Conservation (phyloP, 306 rosid genomes). For the Quercus cerris region DNA sequence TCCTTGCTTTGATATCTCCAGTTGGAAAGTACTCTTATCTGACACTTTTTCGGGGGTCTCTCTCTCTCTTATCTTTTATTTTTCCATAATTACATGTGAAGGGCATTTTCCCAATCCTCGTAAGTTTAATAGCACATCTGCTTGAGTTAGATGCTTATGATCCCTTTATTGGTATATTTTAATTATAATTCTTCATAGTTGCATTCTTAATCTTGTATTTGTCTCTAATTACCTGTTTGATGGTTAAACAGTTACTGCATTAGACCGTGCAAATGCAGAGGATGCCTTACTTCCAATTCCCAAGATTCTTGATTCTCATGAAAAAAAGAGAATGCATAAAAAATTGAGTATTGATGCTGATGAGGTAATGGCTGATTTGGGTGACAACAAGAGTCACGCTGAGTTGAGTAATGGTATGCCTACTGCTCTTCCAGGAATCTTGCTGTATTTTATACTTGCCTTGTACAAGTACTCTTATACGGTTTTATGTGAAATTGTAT, state of each 20-base stretch:
- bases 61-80: background rate
- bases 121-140: background rate
- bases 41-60: background rate
- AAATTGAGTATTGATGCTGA: slow-evolving; percentile 26
- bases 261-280: slow-evolving; percentile 91
- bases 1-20: background rate
- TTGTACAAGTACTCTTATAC: background rate
- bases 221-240: slow-evolving; percentile 33
- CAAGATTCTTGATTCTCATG: slow-evolving; percentile 57
- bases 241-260: slow-evolving; percentile 60
- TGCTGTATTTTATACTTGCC: background rate
- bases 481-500: background rate
- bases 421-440: slow-evolving; percentile 1
- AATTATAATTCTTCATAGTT: slow-evolving; percentile 1
- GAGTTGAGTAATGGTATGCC: slow-evolving; percentile 49
- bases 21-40: background rate
- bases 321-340: slow-evolving; percentile 34
- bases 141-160: slow-evolving; percentile 18
- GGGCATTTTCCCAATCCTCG: slow-evolving; percentile 5
- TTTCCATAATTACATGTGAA: background rate
- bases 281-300: slow-evolving; percentile 88
- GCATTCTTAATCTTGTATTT: slow-evolving; percentile 3
- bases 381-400: slow-evolving; percentile 28
- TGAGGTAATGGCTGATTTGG: slow-evolving; percentile 29
- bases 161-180: background rate